A percentile compares a stretch with the other conserved stretches of the same genome.
phyloP scores from a whole-genome alignment of 148 eudicot species.

The Rhododendron molle region DNA sequence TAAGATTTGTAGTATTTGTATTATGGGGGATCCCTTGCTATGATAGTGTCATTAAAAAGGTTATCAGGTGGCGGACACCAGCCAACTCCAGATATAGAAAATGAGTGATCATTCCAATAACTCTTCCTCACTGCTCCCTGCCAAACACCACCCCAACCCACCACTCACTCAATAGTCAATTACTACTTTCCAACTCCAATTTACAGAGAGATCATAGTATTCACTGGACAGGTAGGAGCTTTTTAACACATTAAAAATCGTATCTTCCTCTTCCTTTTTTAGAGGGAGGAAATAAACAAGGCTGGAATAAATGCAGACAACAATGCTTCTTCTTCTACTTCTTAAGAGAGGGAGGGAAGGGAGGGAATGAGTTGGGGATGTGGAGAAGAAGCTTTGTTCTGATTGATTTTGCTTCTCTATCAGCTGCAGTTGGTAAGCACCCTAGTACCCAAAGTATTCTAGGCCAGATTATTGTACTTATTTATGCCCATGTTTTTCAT shows the following conservation, averaged over 20 bases:
- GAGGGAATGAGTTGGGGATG: slow-evolving; percentile 12
- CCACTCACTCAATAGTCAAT: too few relatives aligned
- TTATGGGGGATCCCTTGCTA: neutral
- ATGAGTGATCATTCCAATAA: slow-evolving; percentile 1
- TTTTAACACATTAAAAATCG: neutral
- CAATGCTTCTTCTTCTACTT: neutral
- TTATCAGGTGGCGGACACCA: neutral
- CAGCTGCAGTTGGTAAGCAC: slow-evolving; percentile 13
- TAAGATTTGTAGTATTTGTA: neutral
- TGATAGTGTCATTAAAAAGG: neutral
- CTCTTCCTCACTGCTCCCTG: slow-evolving; percentile 9
- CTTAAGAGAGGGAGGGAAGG: neutral
- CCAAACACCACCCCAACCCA: neutral
- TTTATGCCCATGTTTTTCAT: neutral
- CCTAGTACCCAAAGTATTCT: neutral
- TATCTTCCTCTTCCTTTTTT: slow-evolving; percentile 29
- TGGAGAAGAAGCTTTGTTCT: neutral
- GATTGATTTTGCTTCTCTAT: slow-evolving; percentile 5
- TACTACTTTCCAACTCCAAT: neutral
- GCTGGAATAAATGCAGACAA: slow-evolving; percentile 26
- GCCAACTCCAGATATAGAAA: neutral
- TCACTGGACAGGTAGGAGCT: neutral
- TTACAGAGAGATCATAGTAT: neutral
- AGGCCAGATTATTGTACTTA: neutral
- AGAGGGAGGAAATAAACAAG: neutral